A percentile compares a stretch with the other conserved stretches of the same genome.
Conservation (phyloP, 768 basidiomycete species). For the Tylopilus felleus region DNA sequence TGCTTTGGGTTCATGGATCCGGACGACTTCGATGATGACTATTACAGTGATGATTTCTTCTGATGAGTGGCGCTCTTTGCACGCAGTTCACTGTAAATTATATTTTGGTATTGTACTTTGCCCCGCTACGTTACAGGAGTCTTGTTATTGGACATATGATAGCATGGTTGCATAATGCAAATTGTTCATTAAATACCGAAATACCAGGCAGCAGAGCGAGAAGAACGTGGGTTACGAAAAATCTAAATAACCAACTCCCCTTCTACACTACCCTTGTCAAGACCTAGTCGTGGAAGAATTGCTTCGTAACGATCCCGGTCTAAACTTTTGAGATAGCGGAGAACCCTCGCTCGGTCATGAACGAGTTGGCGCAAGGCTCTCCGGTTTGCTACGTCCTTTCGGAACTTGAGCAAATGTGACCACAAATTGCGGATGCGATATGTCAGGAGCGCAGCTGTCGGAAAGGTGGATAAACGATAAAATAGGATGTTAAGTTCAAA, state of each 20-base stretch:
- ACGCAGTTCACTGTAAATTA: slow-evolving; percentile 19
- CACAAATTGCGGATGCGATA: slow-evolving; percentile 81
- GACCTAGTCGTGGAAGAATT: slow-evolving; percentile 66
- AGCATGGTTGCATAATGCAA: slow-evolving; percentile 9
- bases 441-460: slow-evolving; percentile 80
- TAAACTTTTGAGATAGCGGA: slow-evolving; percentile 69
- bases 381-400: slow-evolving; percentile 74
- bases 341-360: slow-evolving; percentile 77
- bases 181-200: too few species aligned
- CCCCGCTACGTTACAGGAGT: slow-evolving; percentile 9
- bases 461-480: not conserved
- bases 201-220: not conserved
- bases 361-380: slow-evolving; percentile 74
- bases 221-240: not conserved
- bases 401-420: slow-evolving; percentile 64
- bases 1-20: slow-evolving; percentile 9
- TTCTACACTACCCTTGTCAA: slow-evolving; percentile 80
- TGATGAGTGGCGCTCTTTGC: slow-evolving; percentile 6
- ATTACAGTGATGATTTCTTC: slow-evolving; percentile 20
- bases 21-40: slow-evolving; percentile 27
- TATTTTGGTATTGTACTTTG: slow-evolving; percentile 11
- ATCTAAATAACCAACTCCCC: slow-evolving; percentile 78
- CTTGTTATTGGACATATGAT: slow-evolving; percentile 13
- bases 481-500: not conserved
- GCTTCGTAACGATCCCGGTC: slow-evolving; percentile 71